Percentiles rank a stretch among this genome's conserved stretches.
These are phyloP conservation scores for Tuber brumale DNA, from an alignment of 495 filamentous ascomycete genomes.

Conservation along the genomic window DNA sequence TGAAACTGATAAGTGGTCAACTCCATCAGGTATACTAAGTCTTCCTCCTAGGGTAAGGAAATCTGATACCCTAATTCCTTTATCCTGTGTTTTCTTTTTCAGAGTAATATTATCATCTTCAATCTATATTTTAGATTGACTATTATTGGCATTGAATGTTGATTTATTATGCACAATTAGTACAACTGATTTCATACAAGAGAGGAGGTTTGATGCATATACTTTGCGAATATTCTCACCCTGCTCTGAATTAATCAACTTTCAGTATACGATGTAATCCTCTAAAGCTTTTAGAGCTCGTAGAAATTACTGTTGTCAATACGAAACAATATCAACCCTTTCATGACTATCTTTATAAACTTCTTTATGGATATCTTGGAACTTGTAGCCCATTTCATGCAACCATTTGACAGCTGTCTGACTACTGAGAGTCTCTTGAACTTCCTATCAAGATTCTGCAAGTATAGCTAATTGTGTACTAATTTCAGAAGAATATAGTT, in stretches of 20 bases:
- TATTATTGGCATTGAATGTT: slow-evolving; percentile 3
- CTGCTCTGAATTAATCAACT: neutral
- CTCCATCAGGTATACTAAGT: no score
- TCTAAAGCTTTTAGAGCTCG: neutral
- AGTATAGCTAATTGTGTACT: neutral
- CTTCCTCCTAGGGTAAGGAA: no score
- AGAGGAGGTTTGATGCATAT: neutral
- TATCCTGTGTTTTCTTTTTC: neutral
- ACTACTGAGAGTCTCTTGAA: no score
- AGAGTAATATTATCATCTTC: neutral
- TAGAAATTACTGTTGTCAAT: neutral
- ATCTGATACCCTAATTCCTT: no score
- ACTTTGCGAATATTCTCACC: neutral
- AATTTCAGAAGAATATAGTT: neutral
- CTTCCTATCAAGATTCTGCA: no score
- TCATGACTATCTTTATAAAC: slow-evolving; percentile 1
- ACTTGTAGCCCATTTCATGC: neutral
- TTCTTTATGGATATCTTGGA: neutral
- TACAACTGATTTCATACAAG: neutral
- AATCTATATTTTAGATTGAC: neutral
- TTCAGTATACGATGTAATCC: neutral
- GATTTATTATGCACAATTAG: neutral
- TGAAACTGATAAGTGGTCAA: neutral
- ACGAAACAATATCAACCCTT: neutral
- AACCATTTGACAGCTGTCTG: neutral